Evolutionary conservation across 306 rosid species (phyloP).

Genomic region (Cicer bijugum): DNA sequence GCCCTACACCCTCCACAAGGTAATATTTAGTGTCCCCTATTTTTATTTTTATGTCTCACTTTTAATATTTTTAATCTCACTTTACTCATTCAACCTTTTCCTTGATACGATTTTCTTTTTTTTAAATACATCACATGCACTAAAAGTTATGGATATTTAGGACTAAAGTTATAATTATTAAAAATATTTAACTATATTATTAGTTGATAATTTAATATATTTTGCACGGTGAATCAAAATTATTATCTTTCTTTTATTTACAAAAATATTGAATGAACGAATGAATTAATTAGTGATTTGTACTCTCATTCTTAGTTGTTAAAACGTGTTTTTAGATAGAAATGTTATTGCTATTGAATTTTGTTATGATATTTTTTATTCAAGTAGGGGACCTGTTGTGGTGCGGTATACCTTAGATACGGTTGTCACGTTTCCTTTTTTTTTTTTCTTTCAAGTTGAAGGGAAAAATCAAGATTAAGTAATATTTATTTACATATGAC

Average conservation of each 20-base stretch:
- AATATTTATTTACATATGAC: neutral
- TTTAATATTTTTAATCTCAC: neutral
- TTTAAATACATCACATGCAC: too few species aligned
- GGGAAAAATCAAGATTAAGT: neutral
- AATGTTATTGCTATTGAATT: neutral
- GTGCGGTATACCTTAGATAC: slow-evolving; percentile 32
- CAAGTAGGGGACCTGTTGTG: slow-evolving; percentile 40
- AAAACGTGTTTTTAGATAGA: slow-evolving; percentile 31
- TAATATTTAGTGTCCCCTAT: neutral
- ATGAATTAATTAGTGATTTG: neutral
- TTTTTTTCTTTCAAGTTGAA: neutral
- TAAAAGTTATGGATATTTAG: too few species aligned
- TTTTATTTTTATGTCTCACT: too few species aligned
- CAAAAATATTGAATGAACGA: neutral
- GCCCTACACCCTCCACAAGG: slow-evolving; percentile 63
- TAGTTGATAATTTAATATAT: too few species aligned
- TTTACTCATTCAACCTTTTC: neutral
- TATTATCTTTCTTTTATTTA: neutral
- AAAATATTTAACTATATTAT: too few species aligned
- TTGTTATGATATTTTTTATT: neutral
- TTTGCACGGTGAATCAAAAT: too few species aligned
- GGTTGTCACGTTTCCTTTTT: slow-evolving; percentile 35
- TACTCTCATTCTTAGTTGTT: neutral
- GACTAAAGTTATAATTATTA: too few species aligned
- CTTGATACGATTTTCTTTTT: too few species aligned